Conservation (phyloP, 306 rosid species). For the Cicer pinnatifidum region DNA sequence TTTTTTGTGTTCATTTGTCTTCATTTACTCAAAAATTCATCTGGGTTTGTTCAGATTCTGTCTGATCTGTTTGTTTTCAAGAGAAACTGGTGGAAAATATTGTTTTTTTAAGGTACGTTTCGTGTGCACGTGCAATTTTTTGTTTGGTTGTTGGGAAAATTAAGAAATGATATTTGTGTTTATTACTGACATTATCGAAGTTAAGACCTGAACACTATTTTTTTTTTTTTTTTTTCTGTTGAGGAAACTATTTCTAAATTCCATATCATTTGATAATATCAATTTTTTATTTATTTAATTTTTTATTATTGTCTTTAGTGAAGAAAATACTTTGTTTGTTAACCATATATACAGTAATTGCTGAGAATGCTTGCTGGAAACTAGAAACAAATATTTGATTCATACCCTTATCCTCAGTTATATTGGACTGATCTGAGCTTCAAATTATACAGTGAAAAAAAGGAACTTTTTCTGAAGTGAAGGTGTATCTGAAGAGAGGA, state of each 20-base stretch:
- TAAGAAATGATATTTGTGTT: constrained; percentile 15
- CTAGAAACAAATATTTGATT: constrained; percentile 38
- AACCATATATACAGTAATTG: not conserved
- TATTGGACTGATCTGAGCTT: constrained; percentile 38
- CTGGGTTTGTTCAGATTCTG: constrained; percentile 44
- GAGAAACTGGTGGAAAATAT: constrained; percentile 38
- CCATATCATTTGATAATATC: constrained; percentile 26
- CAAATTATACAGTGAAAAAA: constrained; percentile 19
- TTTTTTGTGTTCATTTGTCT: constrained; percentile 46
- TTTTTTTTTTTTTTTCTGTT: no score
- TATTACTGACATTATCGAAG: constrained; percentile 3
- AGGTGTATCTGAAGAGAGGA: not conserved
- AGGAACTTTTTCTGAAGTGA: constrained; percentile 31
- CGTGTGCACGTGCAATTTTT: not conserved
- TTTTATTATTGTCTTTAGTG: not conserved
- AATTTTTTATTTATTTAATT: not conserved
- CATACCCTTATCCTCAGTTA: not conserved
- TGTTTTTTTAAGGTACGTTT: constrained; percentile 47
- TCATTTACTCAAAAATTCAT: constrained; percentile 39
- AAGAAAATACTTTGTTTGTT: constrained; percentile 39
- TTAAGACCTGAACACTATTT: not conserved
- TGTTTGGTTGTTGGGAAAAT: constrained; percentile 35
- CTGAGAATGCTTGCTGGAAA: constrained; percentile 32
- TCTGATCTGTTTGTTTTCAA: constrained; percentile 31
- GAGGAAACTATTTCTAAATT: not conserved